Evolutionary conservation across 2,329 filamentous ascomycete species (phyloP).

Genomic region (Fusarium sp.): DNA sequence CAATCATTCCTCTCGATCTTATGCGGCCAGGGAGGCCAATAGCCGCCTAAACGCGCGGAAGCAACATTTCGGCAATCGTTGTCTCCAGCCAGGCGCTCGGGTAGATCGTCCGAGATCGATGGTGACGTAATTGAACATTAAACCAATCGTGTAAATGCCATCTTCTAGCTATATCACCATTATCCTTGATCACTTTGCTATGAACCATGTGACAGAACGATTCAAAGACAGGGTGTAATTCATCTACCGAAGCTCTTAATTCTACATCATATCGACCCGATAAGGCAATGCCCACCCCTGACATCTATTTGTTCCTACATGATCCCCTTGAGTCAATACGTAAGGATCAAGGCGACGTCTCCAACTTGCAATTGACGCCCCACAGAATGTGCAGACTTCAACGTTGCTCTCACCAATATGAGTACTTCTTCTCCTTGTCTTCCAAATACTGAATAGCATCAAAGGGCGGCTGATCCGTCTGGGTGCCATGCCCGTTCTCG

Average conservation of each 20-base stretch:
- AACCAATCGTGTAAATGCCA: background rate
- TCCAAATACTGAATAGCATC: conserved; percentile 12
- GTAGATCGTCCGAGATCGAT: conserved; percentile 51
- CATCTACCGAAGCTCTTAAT: background rate
- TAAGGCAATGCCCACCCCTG: background rate
- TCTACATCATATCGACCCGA: background rate
- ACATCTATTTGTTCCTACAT: background rate
- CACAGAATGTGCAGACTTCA: background rate
- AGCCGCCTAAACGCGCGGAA: conserved; percentile 7
- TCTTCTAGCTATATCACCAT: background rate
- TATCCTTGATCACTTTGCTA: background rate
- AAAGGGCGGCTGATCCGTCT: conserved; percentile 8
- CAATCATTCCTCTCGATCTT: background rate
- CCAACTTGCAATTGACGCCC: background rate
- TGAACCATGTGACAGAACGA: background rate
- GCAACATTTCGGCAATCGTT: background rate
- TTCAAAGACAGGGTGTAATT: background rate
- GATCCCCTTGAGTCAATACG: background rate
- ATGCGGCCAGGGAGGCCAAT: background rate
- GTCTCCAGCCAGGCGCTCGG: conserved; percentile 32
- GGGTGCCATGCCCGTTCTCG: conserved; percentile 36
- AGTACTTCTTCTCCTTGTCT: background rate
- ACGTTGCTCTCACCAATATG: conserved; percentile 34
- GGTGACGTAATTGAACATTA: background rate
- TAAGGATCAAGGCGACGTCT: too few species aligned